phyloP scores from a whole-genome alignment of 495 filamentous ascomycete species.

The Tetracladium setigerum region DNA sequence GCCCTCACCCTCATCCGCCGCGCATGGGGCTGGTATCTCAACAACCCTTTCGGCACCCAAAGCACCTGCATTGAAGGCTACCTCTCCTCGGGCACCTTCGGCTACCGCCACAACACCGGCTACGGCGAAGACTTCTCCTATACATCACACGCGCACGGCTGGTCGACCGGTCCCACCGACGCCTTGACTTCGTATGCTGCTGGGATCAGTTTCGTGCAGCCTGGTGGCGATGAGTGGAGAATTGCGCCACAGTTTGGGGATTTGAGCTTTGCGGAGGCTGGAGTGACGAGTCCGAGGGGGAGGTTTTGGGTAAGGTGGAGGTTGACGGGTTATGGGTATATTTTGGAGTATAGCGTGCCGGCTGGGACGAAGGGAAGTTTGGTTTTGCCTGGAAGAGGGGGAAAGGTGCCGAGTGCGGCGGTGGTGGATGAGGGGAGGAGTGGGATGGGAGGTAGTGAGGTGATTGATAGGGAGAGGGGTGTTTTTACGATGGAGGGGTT shows the following conservation, averaged over 20 bases:
- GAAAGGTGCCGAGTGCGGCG: not conserved
- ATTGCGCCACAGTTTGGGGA: slow-evolving; percentile 53
- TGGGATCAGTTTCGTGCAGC: slow-evolving; percentile 45
- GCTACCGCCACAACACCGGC: slow-evolving; percentile 47
- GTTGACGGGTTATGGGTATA: slow-evolving; percentile 13
- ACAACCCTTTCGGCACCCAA: slow-evolving; percentile 53
- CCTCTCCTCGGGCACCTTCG: slow-evolving; percentile 45
- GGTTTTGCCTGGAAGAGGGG: slow-evolving; percentile 12
- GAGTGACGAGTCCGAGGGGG: slow-evolving; percentile 49
- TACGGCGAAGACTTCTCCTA: slow-evolving; percentile 43
- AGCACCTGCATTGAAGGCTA: slow-evolving; percentile 61
- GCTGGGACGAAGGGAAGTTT: slow-evolving; percentile 23
- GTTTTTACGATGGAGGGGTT: not conserved
- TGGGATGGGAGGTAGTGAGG: not conserved
- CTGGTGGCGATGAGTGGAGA: slow-evolving; percentile 43
- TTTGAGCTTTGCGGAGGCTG: slow-evolving; percentile 44
- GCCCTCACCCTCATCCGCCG: slow-evolving; percentile 53
- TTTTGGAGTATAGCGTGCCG: slow-evolving; percentile 20
- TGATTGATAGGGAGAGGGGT: not conserved
- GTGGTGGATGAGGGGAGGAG: slow-evolving; percentile 4
- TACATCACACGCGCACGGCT: slow-evolving; percentile 47
- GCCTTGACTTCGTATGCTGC: slow-evolving; percentile 49
- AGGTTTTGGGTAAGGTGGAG: slow-evolving; percentile 35
- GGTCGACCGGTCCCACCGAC: slow-evolving; percentile 51
- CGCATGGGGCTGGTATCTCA: slow-evolving; percentile 57